Evolutionary conservation across 176 grass and related monocot species (phyloP).

Genomic region (Carex littledalei): DNA sequence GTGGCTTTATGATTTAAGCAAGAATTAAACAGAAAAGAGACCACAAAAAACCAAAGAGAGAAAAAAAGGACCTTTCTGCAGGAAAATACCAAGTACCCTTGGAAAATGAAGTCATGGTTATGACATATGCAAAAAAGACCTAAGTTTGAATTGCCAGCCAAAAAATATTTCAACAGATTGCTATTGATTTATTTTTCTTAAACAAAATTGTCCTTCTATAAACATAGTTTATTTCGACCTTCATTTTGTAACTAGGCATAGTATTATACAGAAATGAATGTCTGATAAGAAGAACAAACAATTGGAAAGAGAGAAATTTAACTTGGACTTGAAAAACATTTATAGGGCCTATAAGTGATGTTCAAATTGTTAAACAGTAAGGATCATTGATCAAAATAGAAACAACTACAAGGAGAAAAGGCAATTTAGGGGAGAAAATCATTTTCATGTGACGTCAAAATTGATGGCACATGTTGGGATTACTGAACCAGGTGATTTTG

Average conservation of each 20-base stretch:
- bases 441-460: background rate
- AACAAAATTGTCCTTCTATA: background rate
- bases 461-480: background rate
- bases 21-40: background rate
- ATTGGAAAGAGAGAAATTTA: background rate
- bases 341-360: background rate
- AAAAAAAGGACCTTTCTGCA: background rate
- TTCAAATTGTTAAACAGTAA: background rate
- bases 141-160: background rate
- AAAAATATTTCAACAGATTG: background rate
- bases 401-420: background rate
- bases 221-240: background rate
- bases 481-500: background rate
- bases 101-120: background rate
- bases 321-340: background rate
- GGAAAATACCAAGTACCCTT: background rate
- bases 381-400: background rate
- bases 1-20: background rate
- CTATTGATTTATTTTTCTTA: background rate
- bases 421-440: background rate
- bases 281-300: background rate
- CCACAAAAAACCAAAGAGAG: background rate
- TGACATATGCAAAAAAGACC: background rate
- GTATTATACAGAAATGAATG: background rate
- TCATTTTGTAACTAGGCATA: background rate